Base-by-base conservation (phyloP, 768 basidiomycete genomes). In the Suillus ampliporus region DNA sequence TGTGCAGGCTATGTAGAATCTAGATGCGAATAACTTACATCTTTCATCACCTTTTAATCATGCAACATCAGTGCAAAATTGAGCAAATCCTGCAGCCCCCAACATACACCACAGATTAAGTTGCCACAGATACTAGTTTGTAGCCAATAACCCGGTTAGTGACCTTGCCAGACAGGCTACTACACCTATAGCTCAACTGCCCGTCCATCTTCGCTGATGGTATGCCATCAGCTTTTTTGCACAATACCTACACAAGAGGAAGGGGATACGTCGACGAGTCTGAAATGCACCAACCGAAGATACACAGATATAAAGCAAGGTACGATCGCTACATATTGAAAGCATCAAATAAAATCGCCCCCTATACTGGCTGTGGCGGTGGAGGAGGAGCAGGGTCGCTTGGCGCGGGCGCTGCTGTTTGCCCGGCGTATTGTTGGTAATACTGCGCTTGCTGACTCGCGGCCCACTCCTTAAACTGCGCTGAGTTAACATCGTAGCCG, bases 401-500 rank as follows among this genome's bases (percentile, higher is more conserved):
- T 37, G 78, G 70, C n/a, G 71, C 77, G 10, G 72, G 67, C 37
- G 73, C 68, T 51, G 23, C 71, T 43, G 50, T 60, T 58, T 86
- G 82, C 57, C 86, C 82, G 17, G 84, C 82, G 69, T 92, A 92
- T 74, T 92, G 92, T 63, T 91, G 88, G 15, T 81, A 82, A 67
- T 93, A 92, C 68, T 90, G 87, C 66, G 91, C 89, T 65, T 86
- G 85, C 48, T 80, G 79, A 60, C 71, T 73, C 11, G 89, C 86
- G 43, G 86, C 86, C 92, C 92, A 93, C 68, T 90, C 86, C 72
- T 91, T 92, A 74, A 93, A 94, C 68, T 92, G 85, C 2, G 83
- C 70, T 4, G 92, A 90, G 71, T 93, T 94, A 63, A 93, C 89
- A 68, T 94, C 92, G 74, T 94, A 94, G 13, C 92, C 92, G 69